Evolutionary conservation across 2,329 filamentous ascomycete species (phyloP), one percentile per base, ranked within the genome.

Genomic region (Cyanodermella asteris): DNA sequence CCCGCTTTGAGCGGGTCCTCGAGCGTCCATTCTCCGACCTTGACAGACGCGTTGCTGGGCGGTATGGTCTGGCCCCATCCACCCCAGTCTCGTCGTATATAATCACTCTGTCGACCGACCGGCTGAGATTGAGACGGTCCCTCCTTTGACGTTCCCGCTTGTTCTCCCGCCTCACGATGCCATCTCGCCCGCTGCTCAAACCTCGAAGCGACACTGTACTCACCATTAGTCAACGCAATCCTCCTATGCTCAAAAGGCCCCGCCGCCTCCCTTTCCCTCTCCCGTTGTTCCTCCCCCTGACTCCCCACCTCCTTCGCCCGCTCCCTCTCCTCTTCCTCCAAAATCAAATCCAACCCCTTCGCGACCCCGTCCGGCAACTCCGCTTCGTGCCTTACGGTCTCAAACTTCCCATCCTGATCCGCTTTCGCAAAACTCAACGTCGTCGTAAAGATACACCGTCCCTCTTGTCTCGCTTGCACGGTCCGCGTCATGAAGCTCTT

Each of bases 401-500:
- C 48, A n/a, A n/a, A n/a, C 38, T 57, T 51, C 3, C 55, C 61
- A 25, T 59, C 64, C 33, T 58, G 63, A 31, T 57, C 61, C 39
- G 72, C 68, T 11, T 66, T 60, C 42, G 74, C 72, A 45, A 97
- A 94, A 34, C 75, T 87, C 50, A 91, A 68, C 5, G 84, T 97
- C 2, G 80, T 87, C 11, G 84, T 94, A 53, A 94, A 94, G 51
- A 97, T 94, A 42, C 75, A 76, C 31, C 69, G 67, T 7, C 82
- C 87, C 20, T 70, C 61, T 53, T 97, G 87, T 15, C 81, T 62
- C 16, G 87, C 87, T 51, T 94, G 84, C n/a, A 97, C 87, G 1
- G 84, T 94, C 27, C 87, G 64, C 18, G 87, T 94, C 27, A 78
- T 72, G 47, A 82, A 97, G 25, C 74, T 82, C 31, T 73, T 70